Conservation (phyloP, 179 eudicot genomes). For the Nepenthes alata region DNA sequence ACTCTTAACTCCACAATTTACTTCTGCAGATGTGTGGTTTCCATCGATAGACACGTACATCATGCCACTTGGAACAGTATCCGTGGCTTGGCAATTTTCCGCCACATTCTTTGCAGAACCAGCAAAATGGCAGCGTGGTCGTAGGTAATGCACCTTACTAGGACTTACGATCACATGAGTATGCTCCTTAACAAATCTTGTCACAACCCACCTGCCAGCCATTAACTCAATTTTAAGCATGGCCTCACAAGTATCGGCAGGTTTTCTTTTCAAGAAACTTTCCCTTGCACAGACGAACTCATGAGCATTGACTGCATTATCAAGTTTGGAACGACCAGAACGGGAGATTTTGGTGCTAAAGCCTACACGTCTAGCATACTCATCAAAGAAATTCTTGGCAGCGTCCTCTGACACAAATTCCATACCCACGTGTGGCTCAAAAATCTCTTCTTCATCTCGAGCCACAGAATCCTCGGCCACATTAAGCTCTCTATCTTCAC, state of each 20-base stretch:
- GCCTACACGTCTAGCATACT: constrained; percentile 57
- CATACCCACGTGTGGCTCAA: constrained; percentile 69
- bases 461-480: constrained; percentile 20
- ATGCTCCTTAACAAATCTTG: constrained; percentile 68
- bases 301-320: constrained; percentile 10
- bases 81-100: constrained; percentile 27
- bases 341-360: constrained; percentile 28
- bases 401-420: constrained; percentile 52
- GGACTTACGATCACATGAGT: constrained; percentile 37
- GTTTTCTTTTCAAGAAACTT: constrained; percentile 20
- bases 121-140: constrained; percentile 47
- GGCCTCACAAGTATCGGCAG: constrained; percentile 48
- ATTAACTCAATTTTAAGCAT: constrained; percentile 54
- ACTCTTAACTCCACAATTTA: constrained; percentile 30
- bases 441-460: constrained; percentile 28
- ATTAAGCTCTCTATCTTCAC: constrained; percentile 25
- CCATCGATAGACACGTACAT: constrained; percentile 55
- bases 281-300: constrained; percentile 25
- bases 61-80: constrained; percentile 37
- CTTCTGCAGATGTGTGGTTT: constrained; percentile 25
- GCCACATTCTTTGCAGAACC: constrained; percentile 28
- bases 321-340: constrained; percentile 16
- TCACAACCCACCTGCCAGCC: constrained; percentile 52
- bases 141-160: constrained; percentile 36
- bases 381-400: constrained; percentile 55